These are phyloP conservation scores for Fusarium sp. DNA, from an alignment of 2,329 filamentous ascomycete species.

Conservation along the genomic window DNA sequence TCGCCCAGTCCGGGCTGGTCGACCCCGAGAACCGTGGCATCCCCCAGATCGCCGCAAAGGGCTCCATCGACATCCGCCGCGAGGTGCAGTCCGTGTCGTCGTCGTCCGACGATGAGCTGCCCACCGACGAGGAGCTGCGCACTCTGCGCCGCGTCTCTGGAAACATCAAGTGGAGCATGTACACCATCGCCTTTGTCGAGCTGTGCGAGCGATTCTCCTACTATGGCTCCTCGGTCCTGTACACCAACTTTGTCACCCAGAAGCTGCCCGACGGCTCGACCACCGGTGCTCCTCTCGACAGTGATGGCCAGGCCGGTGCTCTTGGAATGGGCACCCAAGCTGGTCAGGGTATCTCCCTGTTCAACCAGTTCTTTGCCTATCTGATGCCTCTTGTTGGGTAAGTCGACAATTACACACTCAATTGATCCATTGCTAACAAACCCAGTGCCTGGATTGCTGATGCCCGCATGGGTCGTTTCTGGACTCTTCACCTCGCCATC, in stretches of 20 bases:
- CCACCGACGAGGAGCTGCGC: conserved; percentile 73
- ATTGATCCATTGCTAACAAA: conserved; percentile 12
- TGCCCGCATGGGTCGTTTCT: conserved; percentile 80
- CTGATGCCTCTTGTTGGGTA: conserved; percentile 71
- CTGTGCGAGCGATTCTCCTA: conserved; percentile 84
- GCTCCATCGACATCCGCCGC: conserved; percentile 50
- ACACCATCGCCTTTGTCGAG: conserved; percentile 81
- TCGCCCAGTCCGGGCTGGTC: conserved; percentile 52
- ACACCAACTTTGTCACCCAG: conserved; percentile 77
- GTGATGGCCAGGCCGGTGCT: conserved; percentile 63
- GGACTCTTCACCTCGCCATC: conserved; percentile 80
- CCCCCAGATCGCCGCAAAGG: conserved; percentile 46
- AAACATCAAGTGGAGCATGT: conserved; percentile 76
- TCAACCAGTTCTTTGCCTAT: conserved; percentile 76
- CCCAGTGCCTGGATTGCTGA: conserved; percentile 72
- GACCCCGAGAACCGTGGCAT: conserved; percentile 52
- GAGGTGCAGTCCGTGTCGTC: conserved; percentile 42
- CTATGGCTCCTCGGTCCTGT: conserved; percentile 80
- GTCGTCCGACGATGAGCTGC: conserved; percentile 54
- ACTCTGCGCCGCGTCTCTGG: conserved; percentile 77
- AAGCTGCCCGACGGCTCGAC: conserved; percentile 67
- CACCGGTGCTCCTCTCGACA: conserved; percentile 64
- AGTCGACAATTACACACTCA: conserved; percentile 32
- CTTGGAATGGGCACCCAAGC: conserved; percentile 72
- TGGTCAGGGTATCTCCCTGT: conserved; percentile 63